Evolutionary conservation across 2,329 filamentous ascomycete genomes (phyloP).

Genomic region (Aspergillus brasiliensis): DNA sequence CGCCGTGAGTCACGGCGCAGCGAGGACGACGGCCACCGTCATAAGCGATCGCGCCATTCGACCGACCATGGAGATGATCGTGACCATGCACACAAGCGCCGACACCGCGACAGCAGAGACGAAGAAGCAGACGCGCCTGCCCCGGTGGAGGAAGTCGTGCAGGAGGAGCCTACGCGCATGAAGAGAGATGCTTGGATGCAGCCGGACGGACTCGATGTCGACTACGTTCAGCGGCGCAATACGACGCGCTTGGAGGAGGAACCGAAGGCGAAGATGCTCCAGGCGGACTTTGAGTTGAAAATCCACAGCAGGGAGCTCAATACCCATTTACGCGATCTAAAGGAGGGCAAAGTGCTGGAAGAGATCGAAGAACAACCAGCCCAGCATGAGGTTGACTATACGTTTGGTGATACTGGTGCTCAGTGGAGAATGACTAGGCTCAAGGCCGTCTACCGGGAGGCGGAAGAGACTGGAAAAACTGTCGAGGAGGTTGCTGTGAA

Average conservation of each 20-base stretch:
- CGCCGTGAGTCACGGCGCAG: conserved; percentile 46
- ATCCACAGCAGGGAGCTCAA: conserved; percentile 84
- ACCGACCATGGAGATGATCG: conserved; percentile 54
- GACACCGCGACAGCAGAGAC: conserved; percentile 39
- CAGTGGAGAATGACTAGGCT: conserved; percentile 97
- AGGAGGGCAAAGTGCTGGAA: conserved; percentile 58
- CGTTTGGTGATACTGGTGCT: conserved; percentile 84
- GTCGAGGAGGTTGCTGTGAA: conserved; percentile 83
- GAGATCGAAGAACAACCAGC: conserved; percentile 57
- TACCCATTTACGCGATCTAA: conserved; percentile 64
- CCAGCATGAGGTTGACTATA: conserved; percentile 71
- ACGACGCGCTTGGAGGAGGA: conserved; percentile 55
- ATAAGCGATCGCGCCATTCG: conserved; percentile 66
- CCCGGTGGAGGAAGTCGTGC: conserved; percentile 29
- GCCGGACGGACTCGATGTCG: conserved; percentile 77
- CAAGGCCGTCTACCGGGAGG: conserved; percentile 77
- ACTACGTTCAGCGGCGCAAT: conserved; percentile 69
- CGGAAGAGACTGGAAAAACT: conserved; percentile 69
- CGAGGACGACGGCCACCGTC: conserved; percentile 59
- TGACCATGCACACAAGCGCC: conserved; percentile 52
- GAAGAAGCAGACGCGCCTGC: conserved; percentile 47
- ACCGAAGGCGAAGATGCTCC: conserved; percentile 43
- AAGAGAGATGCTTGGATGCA: conserved; percentile 95
- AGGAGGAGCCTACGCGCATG: conserved; percentile 50
- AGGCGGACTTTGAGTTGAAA: conserved; percentile 66